Base-by-base conservation (phyloP, 2,329 filamentous ascomycete genomes). In the Penicillium sp. region DNA sequence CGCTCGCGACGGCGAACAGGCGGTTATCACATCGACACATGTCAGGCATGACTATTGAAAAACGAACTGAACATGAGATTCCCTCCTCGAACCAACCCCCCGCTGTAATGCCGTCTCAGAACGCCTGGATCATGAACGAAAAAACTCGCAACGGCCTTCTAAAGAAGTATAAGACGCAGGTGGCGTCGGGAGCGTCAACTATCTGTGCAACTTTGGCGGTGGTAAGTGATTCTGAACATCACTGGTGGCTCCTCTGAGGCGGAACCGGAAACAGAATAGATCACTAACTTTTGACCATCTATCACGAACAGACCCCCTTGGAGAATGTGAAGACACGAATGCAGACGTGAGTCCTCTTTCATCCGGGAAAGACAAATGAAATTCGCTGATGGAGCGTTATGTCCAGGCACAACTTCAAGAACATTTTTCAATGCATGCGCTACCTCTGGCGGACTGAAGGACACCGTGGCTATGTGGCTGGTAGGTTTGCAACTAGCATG, bases 311-410 rank as follows among this genome's bases (percentile, higher is more conserved):
- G 78, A 79, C 78, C 47, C 78, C 78, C 37, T 61, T 80, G 50
- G 78, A 80, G 59, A 80, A 80, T 61, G 62, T 80, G 58, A 80
- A 80, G 63, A 79, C 77, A 49, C 78, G 78, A 33, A 80, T 80
- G 78, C 78, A 80, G 69, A 79, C 77, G 78, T 80, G 67, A 65
- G 76, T 68, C 9, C 21, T 8, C 19, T 5, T 42, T 42, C 1
- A 31, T 47, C 37, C 26, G 26, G 4, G 25, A 25, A n/a, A 53
- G 25, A 8, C 8, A 44, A 42, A 9, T 27, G 10, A 42, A 9
- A 51, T n/a, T 16, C 29, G 31, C 53, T 61, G 50, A 58, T 45
- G 50, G 42, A 44, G 55, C 13, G 21, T 16, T 25, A 10, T 21
- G 42, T 31, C 53, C 21, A 80, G 78, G 9, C 76, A 79, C 63